Evolutionary conservation across 1,284 basidiomycete species (phyloP).

Genomic region (Cutaneotrichosporon spelunceum): DNA sequence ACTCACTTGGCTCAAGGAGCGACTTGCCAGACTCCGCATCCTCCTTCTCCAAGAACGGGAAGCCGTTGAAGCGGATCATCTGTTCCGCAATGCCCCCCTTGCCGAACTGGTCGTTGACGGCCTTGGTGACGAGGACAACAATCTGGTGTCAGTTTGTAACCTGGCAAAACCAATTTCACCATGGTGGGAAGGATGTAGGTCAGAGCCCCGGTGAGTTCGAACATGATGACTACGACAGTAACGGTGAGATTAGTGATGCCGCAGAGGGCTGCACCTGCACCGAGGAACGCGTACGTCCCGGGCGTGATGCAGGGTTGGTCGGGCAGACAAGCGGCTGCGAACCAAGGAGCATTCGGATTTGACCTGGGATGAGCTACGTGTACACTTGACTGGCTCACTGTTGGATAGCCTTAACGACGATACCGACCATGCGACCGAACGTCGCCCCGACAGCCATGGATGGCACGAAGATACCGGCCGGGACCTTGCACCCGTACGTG

Average conservation of each 20-base stretch:
- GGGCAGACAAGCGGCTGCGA: constrained; percentile 75
- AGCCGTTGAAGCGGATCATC: constrained; percentile 95
- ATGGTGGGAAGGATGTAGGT: constrained; percentile 98
- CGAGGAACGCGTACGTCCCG: constrained; percentile 93
- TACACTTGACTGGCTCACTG: constrained; percentile 55
- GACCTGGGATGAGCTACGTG: constrained; percentile 56
- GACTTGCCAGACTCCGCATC: constrained; percentile 89
- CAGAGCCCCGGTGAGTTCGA: constrained; percentile 90
- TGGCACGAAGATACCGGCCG: constrained; percentile 94
- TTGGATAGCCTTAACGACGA: constrained; percentile 88
- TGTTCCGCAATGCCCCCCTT: constrained; percentile 94
- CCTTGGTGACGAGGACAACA: constrained; percentile 91
- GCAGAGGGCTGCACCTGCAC: constrained; percentile 88
- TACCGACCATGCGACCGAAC: constrained; percentile 93
- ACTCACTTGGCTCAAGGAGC: constrained; percentile 77
- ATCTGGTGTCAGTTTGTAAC: constrained; percentile 99
- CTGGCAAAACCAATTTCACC: constrained; percentile 79
- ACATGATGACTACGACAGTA: constrained; percentile 93
- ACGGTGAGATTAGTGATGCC: constrained; percentile 74
- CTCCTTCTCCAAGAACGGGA: constrained; percentile 79
- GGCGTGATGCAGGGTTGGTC: constrained; percentile 97
- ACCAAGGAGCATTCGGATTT: constrained; percentile 77
- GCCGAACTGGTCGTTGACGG: constrained; percentile 92
- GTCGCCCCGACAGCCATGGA: constrained; percentile 97
- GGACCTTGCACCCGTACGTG: constrained; percentile 94